Conservation (phyloP, 129 eudicot species). For the Flaveria trinervia region DNA sequence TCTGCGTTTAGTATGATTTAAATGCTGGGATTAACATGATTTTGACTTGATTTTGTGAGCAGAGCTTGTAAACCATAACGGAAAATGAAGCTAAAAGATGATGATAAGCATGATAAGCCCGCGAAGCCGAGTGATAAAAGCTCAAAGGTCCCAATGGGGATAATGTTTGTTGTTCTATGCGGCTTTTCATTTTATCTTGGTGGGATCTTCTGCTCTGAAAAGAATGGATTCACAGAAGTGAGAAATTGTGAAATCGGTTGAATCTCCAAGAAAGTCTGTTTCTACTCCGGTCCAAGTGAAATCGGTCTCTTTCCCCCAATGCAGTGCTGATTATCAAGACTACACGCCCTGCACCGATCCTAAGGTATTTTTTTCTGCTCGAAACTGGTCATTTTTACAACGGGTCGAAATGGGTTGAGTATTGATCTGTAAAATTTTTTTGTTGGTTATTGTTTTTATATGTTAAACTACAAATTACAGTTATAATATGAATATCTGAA, state of each 20-base stretch:
- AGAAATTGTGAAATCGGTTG: conserved; percentile 47
- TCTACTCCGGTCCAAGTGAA: conserved; percentile 58
- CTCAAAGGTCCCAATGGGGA: conserved; percentile 61
- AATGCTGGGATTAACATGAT: conserved; percentile 6
- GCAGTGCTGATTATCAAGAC: conserved; percentile 72
- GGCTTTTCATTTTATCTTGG: conserved; percentile 94
- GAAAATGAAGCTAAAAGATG: conserved; percentile 78
- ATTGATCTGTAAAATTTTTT: not conserved
- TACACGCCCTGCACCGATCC: conserved; percentile 99
- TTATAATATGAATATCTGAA: not conserved
- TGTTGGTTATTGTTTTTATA: not conserved
- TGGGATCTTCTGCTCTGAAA: conserved; percentile 72
- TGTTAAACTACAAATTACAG: not conserved
- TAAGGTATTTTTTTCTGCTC: conserved; percentile 37
- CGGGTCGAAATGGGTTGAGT: not conserved
- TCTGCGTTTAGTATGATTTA: not conserved
- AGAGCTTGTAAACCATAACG: conserved; percentile 23
- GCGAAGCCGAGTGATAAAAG: conserved; percentile 53
- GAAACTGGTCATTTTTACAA: not conserved
- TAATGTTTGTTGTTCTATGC: conserved; percentile 70
- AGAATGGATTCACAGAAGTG: conserved; percentile 38
- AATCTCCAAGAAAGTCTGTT: conserved; percentile 38
- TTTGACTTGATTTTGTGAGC: conserved; percentile 24
- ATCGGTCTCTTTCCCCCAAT: conserved; percentile 65
- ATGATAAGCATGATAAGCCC: conserved; percentile 50